Conservation (phyloP, 2,329 filamentous ascomycete genomes). For the Orbilia blumenaviensis region DNA sequence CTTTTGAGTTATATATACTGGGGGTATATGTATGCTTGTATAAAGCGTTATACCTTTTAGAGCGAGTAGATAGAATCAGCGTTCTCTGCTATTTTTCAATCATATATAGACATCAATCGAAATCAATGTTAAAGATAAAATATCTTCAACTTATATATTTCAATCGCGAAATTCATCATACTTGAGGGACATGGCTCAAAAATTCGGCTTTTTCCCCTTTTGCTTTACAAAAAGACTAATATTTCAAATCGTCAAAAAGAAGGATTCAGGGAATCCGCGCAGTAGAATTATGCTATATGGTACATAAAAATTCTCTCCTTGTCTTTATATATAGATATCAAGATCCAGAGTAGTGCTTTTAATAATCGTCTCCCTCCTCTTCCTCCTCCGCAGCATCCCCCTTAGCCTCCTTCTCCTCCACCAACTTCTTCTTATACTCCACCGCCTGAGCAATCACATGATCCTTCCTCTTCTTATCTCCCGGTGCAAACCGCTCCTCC, state of each 20-base stretch:
- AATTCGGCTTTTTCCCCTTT: no score
- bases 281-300: constrained; percentile 20
- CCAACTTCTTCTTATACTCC: constrained; percentile 71
- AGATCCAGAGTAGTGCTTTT: neutral
- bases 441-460: constrained; percentile 75
- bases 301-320: constrained; percentile 31
- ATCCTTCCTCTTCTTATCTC: constrained; percentile 74
- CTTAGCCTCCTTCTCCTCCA: constrained; percentile 61
- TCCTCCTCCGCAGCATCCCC: constrained; percentile 15
- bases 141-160: no score
- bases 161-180: no score
- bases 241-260: no score
- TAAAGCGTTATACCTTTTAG: constrained; percentile 31
- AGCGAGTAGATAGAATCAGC: constrained; percentile 24
- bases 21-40: no score
- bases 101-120: neutral
- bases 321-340: neutral
- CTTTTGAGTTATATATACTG: neutral
- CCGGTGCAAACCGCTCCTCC: constrained; percentile 73
- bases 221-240: no score
- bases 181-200: no score
- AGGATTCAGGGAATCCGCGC: neutral
- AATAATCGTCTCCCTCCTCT: constrained; percentile 31
- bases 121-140: no score
- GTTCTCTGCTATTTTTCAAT: constrained; percentile 2